Evolutionary conservation across 768 basidiomycete species (phyloP), one percentile per base, ranked within the genome.

Genomic region (Phylloporus arenicola): DNA sequence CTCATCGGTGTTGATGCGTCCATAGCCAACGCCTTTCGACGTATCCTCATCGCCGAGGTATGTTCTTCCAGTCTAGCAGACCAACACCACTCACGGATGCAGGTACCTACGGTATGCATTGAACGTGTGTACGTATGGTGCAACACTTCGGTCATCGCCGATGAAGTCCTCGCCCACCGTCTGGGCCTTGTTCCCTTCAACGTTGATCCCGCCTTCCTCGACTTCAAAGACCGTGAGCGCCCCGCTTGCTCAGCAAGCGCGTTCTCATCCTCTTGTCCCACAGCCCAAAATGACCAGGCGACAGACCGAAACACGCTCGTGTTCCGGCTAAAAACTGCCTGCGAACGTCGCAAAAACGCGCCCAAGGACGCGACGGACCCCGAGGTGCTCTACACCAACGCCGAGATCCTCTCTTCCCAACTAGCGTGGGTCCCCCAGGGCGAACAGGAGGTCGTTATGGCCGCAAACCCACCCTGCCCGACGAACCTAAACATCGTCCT

Each of bases 1-100:
- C 74, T 98, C 40, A 80, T 97, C 49, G 94, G 95, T 6, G 87
- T 97, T 25, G 95, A 99, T 65, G 90, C 96, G 1, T 89, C 92
- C 14, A 88, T 99, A 51, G 93, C 96, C 27, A 98, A 99, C 67
- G 92, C 95, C 0, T 81, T 95, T 56, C 78, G 96, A 24, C 77
- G 96, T 50, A 92, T 96, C 48, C 76, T 97, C 64, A 88, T 98
- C 42, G 88, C 95, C 10, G 96, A 99, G 79, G 94, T 92, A 51
- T 47, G 80, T 67, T 46, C 33, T 13, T 17, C 5, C 14, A 9
- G 33, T 20, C 16, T 34, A 47, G 27, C 10, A 52, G 22, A 33
- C 29, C 42, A 29, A 47, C 29, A 12, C 1, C 38, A 31, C 31
- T 50, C 49, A 53, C 46, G 2, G 14, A 16, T 33, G 19, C 60